Conservation (phyloP, 176 grass and related monocot genomes). For the Tillandsia leiboldiana region DNA sequence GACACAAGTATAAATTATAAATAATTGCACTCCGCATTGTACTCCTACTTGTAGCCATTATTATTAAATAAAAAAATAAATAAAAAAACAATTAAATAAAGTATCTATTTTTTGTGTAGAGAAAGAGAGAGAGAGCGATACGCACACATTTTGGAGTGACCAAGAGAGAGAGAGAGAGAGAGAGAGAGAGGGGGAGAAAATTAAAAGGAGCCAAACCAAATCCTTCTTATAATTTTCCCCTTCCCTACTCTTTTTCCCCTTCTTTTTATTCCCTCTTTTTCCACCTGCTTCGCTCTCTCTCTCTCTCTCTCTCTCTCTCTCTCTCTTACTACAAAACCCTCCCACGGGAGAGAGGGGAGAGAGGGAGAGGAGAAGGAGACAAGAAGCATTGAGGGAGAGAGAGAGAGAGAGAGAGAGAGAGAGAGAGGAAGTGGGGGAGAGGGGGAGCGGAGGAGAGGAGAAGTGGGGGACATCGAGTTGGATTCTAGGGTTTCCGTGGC, state of each 20-base stretch:
- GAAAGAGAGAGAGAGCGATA: too few relatives aligned
- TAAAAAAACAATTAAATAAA: too few relatives aligned
- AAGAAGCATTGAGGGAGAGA: constrained; percentile 5
- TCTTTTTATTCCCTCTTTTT: neutral
- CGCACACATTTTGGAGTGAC: too few relatives aligned
- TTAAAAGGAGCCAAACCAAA: constrained; percentile 36
- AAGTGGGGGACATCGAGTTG: neutral
- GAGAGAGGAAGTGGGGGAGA: neutral
- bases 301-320: constrained; percentile 22
- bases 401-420: neutral
- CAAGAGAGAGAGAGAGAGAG: too few relatives aligned
- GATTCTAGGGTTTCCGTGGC: neutral
- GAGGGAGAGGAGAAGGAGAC: constrained; percentile 13
- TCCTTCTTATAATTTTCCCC: constrained; percentile 8
- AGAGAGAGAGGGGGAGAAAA: too few relatives aligned
- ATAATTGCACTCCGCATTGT: constrained; percentile 26
- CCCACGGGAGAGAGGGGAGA: neutral
- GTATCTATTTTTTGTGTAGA: too few relatives aligned
- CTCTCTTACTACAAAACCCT: constrained; percentile 45
- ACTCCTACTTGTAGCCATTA: constrained; percentile 23
- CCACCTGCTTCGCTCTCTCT: constrained; percentile 9
- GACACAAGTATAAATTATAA: constrained; percentile 42
- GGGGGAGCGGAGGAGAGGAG: neutral
- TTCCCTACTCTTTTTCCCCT: neutral
- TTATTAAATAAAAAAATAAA: neutral